phyloP scores from a whole-genome alignment of 345 rosid species.

The Abelmoschus esculentus region DNA sequence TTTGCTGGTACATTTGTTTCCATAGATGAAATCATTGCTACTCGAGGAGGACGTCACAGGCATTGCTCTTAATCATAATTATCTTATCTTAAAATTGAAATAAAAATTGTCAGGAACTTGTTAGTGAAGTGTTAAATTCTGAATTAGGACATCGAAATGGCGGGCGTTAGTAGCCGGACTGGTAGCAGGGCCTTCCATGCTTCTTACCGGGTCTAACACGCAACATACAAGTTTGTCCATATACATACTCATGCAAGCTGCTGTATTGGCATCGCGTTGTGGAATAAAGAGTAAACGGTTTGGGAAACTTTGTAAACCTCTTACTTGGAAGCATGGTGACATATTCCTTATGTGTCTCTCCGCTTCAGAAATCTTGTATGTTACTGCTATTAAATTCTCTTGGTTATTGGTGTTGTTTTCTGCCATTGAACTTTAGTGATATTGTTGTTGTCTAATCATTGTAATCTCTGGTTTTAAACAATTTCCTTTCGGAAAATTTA shows the following conservation, averaged over 20 bases:
- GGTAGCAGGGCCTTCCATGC: slow-evolving; percentile 92
- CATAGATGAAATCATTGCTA: slow-evolving; percentile 64
- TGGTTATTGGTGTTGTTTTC: neutral
- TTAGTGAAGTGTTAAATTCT: slow-evolving; percentile 6
- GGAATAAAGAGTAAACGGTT: slow-evolving; percentile 86
- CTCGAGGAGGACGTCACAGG: slow-evolving; percentile 76
- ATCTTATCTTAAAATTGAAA: neutral
- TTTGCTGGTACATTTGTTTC: slow-evolving; percentile 87
- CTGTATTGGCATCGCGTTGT: slow-evolving; percentile 85
- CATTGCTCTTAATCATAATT: slow-evolving; percentile 16
- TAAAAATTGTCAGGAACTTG: neutral
- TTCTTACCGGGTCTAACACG: slow-evolving; percentile 72
- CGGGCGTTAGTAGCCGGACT: slow-evolving; percentile 79
- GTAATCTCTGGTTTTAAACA: too few species aligned
- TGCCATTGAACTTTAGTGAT: neutral
- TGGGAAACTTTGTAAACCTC: slow-evolving; percentile 73
- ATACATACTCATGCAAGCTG: slow-evolving; percentile 91
- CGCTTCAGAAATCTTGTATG: slow-evolving; percentile 85
- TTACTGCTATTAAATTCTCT: slow-evolving; percentile 11
- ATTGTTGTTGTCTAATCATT: too few species aligned
- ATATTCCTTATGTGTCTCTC: slow-evolving; percentile 93
- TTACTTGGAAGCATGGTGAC: slow-evolving; percentile 98
- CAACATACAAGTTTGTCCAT: slow-evolving; percentile 83
- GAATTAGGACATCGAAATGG: slow-evolving; percentile 78
- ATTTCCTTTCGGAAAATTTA: too few species aligned